These are phyloP conservation scores for Coemansia furcata DNA, from an alignment of 192 early-diverging fungal species.

Conservation along the genomic window DNA sequence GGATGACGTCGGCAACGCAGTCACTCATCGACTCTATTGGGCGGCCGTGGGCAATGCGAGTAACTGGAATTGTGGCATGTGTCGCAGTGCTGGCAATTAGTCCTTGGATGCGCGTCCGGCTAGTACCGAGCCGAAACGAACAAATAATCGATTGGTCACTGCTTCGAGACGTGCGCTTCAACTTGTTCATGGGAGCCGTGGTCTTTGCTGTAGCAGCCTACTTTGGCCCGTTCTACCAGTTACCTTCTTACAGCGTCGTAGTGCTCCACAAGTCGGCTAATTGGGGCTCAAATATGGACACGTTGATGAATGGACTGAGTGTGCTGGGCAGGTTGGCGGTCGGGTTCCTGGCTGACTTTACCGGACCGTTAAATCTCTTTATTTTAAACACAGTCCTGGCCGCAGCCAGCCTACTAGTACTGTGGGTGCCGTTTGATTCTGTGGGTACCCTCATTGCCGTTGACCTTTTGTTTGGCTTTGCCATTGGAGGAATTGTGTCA, in stretches of 20 bases:
- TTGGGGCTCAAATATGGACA: slow-evolving; percentile 54
- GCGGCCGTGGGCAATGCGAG: slow-evolving; percentile 56
- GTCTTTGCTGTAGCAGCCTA: slow-evolving; percentile 46
- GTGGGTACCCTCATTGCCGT: slow-evolving; percentile 32
- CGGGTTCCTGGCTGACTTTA: slow-evolving; percentile 36
- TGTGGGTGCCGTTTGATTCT: slow-evolving; percentile 48
- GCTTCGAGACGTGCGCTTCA: slow-evolving; percentile 42
- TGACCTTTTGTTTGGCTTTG: slow-evolving; percentile 43
- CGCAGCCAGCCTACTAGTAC: slow-evolving; percentile 27
- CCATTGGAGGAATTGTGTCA: slow-evolving; percentile 44
- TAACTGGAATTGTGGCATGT: slow-evolving; percentile 50
- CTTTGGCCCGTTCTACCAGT: slow-evolving; percentile 53
- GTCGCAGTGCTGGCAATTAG: slow-evolving; percentile 44
- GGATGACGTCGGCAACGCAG: slow-evolving; percentile 54
- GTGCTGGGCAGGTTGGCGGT: slow-evolving; percentile 42
- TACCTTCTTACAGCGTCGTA: slow-evolving; percentile 49
- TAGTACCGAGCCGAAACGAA: slow-evolving; percentile 38
- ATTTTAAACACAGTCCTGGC: slow-evolving; percentile 31
- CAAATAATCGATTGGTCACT: slow-evolving; percentile 42
- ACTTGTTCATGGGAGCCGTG: slow-evolving; percentile 28
- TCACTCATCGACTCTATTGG: slow-evolving; percentile 45
- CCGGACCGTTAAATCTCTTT: slow-evolving; percentile 43
- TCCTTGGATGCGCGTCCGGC: slow-evolving; percentile 48
- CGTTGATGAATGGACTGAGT: slow-evolving; percentile 49
- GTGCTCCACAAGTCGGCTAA: slow-evolving; percentile 44